Evolutionary conservation across 176 grass and related monocot species (phyloP), one percentile per base, ranked within the genome.

Genomic region (Eragrostis nindensis): DNA sequence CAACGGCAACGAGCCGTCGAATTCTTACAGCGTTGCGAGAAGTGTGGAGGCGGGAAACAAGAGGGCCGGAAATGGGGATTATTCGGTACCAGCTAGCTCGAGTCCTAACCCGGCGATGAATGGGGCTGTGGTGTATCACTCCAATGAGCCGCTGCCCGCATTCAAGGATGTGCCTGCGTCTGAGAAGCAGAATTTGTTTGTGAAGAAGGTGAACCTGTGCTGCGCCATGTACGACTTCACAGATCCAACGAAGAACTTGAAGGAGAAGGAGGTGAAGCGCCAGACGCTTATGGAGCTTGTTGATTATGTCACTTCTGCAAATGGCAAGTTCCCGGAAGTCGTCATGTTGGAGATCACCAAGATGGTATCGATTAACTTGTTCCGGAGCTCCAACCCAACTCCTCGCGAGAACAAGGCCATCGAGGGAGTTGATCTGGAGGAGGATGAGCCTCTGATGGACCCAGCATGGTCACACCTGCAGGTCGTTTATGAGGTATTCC

Each of bases 401-500:
- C 88, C 83, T 74, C 85, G 88, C 7, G 95, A 98, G 29, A 94
- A 94, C 80, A 98, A 94, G 82, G 82, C 87, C 40, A 76, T 90
- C 2, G 92, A 94, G 83, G 88, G 87, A 36, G 76, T 91, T 54
- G 95, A 98, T 92, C 79, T 98, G 83, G 95, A 98, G 80, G 95
- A 98, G 55, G 95, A 94, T 29, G 95, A 98, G 80, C 95, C 95
- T 64, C 76, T 98, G 75, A 93, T 98, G 95, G 95, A 97, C 45
- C 95, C 95, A 17, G 85, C 92, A 26, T 98, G 95, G 95, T 83
- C 86, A 17, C 95, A 98, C 85, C 66, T 98, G 82, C 95, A 98
- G 73, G 87, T 94, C 2, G 86, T 98, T 68, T 94, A 98, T 53
- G 95, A 98, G 77, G 70, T 89, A 60, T 98, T 98, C 77, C 82